phyloP scores from a whole-genome alignment of 2,329 filamentous ascomycete species.

The Botrytis paeoniae region DNA sequence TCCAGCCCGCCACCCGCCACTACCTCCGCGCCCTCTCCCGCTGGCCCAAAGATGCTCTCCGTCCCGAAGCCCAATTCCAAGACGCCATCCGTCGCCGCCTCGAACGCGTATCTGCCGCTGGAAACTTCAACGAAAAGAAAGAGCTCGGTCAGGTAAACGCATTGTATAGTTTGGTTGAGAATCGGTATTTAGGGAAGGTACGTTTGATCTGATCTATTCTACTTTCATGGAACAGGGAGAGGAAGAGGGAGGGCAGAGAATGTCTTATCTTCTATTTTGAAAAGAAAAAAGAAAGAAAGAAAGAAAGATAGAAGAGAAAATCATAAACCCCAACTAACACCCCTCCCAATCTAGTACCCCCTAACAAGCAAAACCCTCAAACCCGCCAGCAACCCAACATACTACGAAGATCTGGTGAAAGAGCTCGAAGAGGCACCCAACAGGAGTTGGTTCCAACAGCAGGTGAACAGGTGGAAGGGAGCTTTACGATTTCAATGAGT shows the following conservation, averaged over 20 bases:
- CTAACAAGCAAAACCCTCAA: conserved; percentile 50
- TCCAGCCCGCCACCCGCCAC: conserved; percentile 46
- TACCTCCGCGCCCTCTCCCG: conserved; percentile 51
- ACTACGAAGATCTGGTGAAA: conserved; percentile 58
- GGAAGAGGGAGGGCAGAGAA: conserved; percentile 7
- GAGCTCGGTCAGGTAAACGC: conserved; percentile 58
- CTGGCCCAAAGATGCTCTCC: conserved; percentile 63
- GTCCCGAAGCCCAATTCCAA: conserved; percentile 61
- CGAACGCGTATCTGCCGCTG: conserved; percentile 36
- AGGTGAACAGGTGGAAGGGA: conserved; percentile 55
- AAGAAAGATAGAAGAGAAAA: neutral
- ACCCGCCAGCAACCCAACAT: conserved; percentile 61
- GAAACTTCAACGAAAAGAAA: conserved; percentile 42
- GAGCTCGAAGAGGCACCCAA: conserved; percentile 63
- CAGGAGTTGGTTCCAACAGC: conserved; percentile 51
- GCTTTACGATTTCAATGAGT: conserved; percentile 54
- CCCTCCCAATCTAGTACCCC: conserved; percentile 41
- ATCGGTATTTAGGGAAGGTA: conserved; percentile 58
- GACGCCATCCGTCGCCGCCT: conserved; percentile 51
- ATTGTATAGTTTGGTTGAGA: conserved; percentile 55
- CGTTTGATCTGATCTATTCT: neutral
- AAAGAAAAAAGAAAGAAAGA: neutral
- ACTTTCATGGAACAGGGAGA: neutral
- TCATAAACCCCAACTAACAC: neutral
- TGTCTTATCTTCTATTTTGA: neutral